Evolutionary conservation across 345 rosid species (phyloP).

Genomic region (Pugionium cornutum): DNA sequence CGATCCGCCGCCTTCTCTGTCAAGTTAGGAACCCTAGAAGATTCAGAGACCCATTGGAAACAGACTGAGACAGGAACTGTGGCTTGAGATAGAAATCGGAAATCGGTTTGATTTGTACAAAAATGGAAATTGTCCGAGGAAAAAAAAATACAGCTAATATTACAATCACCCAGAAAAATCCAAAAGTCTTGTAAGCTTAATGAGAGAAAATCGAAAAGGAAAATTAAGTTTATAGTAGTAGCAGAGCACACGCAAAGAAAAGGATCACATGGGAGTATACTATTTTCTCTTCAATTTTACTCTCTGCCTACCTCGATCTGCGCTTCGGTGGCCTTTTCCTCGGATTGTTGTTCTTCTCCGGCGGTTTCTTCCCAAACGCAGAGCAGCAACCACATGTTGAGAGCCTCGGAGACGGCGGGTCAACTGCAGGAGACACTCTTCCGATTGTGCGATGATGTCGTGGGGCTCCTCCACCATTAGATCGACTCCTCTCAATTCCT

Average conservation of each 20-base stretch:
- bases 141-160: conserved; percentile 20
- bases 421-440: conserved; percentile 75
- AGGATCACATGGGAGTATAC: conserved; percentile 4
- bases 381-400: conserved; percentile 82
- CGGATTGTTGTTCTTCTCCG: conserved; percentile 44
- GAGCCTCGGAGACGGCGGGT: conserved; percentile 90
- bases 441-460: conserved; percentile 75
- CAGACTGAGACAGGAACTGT: not conserved
- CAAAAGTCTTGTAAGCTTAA: not conserved
- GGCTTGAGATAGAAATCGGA: not conserved
- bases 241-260: conserved; percentile 20
- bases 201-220: not conserved
- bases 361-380: conserved; percentile 61
- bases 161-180: conserved; percentile 20
- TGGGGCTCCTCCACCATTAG: conserved; percentile 60
- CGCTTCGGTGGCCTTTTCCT: conserved; percentile 54
- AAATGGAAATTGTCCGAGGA: conserved; percentile 17
- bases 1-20: conserved; percentile 24
- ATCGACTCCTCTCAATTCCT: conserved; percentile 71
- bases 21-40: conserved; percentile 13
- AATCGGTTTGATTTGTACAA: conserved; percentile 25
- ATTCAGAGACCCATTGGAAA: not conserved
- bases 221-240: conserved; percentile 8
- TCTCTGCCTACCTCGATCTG: conserved; percentile 52
- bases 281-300: not conserved